phyloP scores from a whole-genome alignment of 768 basidiomycete genomes.

The Boletus speciosus region DNA sequence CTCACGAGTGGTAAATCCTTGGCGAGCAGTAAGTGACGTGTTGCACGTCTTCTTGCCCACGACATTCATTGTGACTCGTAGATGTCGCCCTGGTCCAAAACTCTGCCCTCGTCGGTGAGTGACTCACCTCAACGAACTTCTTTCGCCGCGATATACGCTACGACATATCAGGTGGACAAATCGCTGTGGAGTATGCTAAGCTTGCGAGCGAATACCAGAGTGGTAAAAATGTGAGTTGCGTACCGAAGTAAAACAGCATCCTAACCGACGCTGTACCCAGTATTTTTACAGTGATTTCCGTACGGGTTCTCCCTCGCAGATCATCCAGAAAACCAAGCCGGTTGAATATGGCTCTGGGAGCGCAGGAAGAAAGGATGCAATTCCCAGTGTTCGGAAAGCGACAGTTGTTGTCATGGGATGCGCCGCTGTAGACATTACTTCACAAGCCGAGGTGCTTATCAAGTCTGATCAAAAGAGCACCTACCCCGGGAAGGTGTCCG shows the following conservation, averaged over 20 bases:
- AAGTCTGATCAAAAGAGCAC: slow-evolving; percentile 60
- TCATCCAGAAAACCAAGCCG: neutral
- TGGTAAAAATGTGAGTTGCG: slow-evolving; percentile 17
- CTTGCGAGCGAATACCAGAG: slow-evolving; percentile 31
- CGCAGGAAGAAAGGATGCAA: neutral
- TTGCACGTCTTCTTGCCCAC: neutral
- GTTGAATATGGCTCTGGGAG: neutral
- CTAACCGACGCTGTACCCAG: slow-evolving; percentile 10
- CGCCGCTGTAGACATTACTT: slow-evolving; percentile 86
- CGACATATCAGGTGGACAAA: slow-evolving; percentile 58
- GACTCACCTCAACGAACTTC: neutral
- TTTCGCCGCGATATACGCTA: neutral
- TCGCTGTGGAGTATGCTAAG: slow-evolving; percentile 72
- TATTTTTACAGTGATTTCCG: slow-evolving; percentile 3
- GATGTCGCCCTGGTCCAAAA: slow-evolving; percentile 91
- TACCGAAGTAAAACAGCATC: neutral
- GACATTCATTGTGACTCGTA: slow-evolving; percentile 22
- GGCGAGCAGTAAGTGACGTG: slow-evolving; percentile 52
- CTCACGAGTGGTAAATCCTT: slow-evolving; percentile 76
- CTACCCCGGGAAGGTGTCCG: slow-evolving; percentile 66
- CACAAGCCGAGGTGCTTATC: slow-evolving; percentile 39
- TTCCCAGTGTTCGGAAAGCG: slow-evolving; percentile 27
- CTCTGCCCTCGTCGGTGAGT: slow-evolving; percentile 76
- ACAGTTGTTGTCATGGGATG: slow-evolving; percentile 76
- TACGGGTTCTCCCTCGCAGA: neutral